A percentile compares a stretch with the other conserved stretches of the same genome.
Evolutionary conservation across 345 rosid genomes (phyloP).

Genomic region (Luvunga scandens): DNA sequence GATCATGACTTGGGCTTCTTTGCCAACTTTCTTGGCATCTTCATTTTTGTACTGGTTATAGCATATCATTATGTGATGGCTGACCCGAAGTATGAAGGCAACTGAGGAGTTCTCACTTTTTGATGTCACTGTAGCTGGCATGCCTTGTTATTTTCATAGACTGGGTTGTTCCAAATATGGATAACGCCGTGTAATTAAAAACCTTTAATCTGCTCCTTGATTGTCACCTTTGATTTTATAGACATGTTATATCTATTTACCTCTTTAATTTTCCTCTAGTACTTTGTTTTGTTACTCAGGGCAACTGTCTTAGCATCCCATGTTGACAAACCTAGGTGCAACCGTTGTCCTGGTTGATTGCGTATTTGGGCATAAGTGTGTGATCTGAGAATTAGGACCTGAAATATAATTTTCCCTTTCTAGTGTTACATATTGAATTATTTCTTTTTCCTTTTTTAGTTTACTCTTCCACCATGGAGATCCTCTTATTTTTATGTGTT

Average conservation of each 20-base stretch:
- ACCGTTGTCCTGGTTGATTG: background rate
- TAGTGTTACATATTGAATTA: background rate
- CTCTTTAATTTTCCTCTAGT: background rate
- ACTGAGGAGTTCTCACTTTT: conserved; percentile 19
- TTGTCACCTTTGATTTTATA: conserved; percentile 9
- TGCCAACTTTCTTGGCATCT: conserved; percentile 76
- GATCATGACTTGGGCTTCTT: conserved; percentile 77
- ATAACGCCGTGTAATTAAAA: conserved; percentile 9
- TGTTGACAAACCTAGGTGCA: background rate
- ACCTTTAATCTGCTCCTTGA: background rate
- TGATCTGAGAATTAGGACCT: background rate
- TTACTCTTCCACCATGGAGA: background rate
- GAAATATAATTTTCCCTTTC: background rate
- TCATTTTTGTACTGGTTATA: conserved; percentile 66
- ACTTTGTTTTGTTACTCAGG: background rate
- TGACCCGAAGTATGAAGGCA: conserved; percentile 77
- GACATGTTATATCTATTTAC: background rate
- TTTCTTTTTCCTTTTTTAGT: background rate
- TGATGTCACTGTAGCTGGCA: background rate
- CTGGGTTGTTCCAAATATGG: conserved; percentile 8
- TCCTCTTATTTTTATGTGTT: background rate
- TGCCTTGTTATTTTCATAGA: conserved; percentile 20
- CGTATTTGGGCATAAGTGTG: background rate
- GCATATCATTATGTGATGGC: conserved; percentile 86
- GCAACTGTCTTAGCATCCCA: background rate